Percentiles rank a stretch among this genome's conserved stretches.
Conservation (phyloP, 495 filamentous ascomycete genomes). For the Talaromyces borbonicus region DNA sequence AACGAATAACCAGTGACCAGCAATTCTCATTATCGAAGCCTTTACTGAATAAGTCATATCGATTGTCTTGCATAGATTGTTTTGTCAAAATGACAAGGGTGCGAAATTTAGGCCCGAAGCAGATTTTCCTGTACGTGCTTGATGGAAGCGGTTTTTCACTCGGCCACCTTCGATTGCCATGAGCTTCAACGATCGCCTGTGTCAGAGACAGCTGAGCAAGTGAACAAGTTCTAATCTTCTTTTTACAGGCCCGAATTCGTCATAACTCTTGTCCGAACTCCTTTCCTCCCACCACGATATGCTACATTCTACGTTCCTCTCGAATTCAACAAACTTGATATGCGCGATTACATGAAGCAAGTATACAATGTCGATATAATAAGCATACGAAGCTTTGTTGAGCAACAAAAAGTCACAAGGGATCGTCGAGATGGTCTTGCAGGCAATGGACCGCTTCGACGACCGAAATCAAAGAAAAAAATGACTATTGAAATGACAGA, state of each 20-base stretch:
- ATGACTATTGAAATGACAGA: slow-evolving; percentile 81
- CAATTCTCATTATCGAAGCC: background rate
- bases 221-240: background rate
- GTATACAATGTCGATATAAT: slow-evolving; percentile 58
- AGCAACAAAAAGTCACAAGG: slow-evolving; percentile 51
- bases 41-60: background rate
- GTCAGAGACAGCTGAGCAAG: background rate
- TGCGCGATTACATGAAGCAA: slow-evolving; percentile 79
- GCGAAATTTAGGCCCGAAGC: slow-evolving; percentile 29
- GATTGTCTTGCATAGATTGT: background rate
- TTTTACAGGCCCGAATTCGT: slow-evolving; percentile 61
- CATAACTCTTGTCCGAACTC: slow-evolving; percentile 63
- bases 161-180: too few relatives aligned
- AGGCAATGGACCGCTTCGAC: slow-evolving; percentile 32
- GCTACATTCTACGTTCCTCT: slow-evolving; percentile 81
- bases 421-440: slow-evolving; percentile 27
- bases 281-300: slow-evolving; percentile 60
- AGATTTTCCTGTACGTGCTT: slow-evolving; percentile 56
- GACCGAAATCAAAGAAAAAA: slow-evolving; percentile 65
- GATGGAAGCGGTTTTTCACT: too few relatives aligned
- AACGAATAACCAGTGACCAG: slow-evolving; percentile 1
- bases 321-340: slow-evolving; percentile 81
- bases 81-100: background rate
- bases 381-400: slow-evolving; percentile 69
- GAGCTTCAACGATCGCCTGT: too few relatives aligned